phyloP scores from a whole-genome alignment of 768 basidiomycete species.

The Leccinum imitatum region DNA sequence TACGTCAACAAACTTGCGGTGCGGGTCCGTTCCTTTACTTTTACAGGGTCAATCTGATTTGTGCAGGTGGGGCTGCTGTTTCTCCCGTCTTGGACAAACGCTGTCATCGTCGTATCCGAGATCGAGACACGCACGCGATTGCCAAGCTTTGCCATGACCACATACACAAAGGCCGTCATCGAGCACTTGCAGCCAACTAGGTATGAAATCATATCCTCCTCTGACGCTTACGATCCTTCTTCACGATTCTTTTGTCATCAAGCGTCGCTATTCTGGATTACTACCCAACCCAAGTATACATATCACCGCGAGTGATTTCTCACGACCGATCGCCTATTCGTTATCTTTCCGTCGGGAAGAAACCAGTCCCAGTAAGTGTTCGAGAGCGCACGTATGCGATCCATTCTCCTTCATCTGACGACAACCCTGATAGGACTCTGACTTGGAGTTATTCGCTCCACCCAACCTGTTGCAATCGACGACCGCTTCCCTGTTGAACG shows the following conservation, averaged over 20 bases:
- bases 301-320: constrained; percentile 35
- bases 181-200: constrained; percentile 44
- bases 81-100: constrained; percentile 46
- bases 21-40: constrained; percentile 1
- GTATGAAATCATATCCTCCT: constrained; percentile 29
- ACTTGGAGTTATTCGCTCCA: constrained; percentile 43
- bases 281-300: constrained; percentile 51
- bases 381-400: not conserved
- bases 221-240: not conserved
- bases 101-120: constrained; percentile 54
- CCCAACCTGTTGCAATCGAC: constrained; percentile 59
- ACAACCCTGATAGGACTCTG: constrained; percentile 28
- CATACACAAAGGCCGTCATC: constrained; percentile 45
- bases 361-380: constrained; percentile 10
- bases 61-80: constrained; percentile 52
- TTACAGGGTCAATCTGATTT: not conserved
- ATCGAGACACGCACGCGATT: constrained; percentile 39
- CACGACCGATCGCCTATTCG: constrained; percentile 50
- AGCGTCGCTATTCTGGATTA: constrained; percentile 54
- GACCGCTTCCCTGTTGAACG: constrained; percentile 50
- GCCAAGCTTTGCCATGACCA: constrained; percentile 50
- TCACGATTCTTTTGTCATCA: constrained; percentile 1
- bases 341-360: constrained; percentile 41
- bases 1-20: constrained; percentile 49
- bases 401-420: constrained; percentile 1